These are phyloP conservation scores for Marsdenia floribunda DNA, from an alignment of 257 asterid genomes.

Conservation along the genomic window DNA sequence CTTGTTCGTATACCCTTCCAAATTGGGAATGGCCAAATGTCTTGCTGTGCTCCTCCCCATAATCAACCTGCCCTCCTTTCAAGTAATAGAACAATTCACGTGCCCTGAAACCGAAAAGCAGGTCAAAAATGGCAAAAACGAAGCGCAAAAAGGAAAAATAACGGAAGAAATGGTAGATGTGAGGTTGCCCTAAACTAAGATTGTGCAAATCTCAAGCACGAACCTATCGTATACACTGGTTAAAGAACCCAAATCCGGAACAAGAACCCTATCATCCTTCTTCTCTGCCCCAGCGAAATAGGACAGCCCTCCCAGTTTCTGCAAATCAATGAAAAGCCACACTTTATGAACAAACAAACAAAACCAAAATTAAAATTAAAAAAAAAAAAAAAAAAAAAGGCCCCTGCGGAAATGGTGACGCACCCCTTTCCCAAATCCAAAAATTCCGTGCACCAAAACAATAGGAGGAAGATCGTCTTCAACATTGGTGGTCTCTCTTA, in stretches of 20 bases:
- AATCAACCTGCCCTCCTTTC: slow-evolving; percentile 95
- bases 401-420: slow-evolving; percentile 3
- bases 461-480: slow-evolving; percentile 79
- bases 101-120: slow-evolving; percentile 55
- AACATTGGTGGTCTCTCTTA: slow-evolving; percentile 23
- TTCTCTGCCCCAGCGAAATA: slow-evolving; percentile 97
- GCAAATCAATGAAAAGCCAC: slow-evolving; percentile 19
- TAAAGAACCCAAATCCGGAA: slow-evolving; percentile 88
- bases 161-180: neutral
- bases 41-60: slow-evolving; percentile 93
- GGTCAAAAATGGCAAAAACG: slow-evolving; percentile 20
- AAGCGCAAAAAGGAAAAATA: slow-evolving; percentile 4
- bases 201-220: slow-evolving; percentile 12
- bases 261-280: slow-evolving; percentile 95
- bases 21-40: slow-evolving; percentile 81
- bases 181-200: neutral
- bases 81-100: slow-evolving; percentile 89
- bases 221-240: slow-evolving; percentile 81
- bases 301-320: slow-evolving; percentile 90
- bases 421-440: slow-evolving; percentile 99
- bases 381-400: neutral
- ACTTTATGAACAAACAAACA: neutral
- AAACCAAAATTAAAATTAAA: neutral
- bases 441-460: slow-evolving; percentile 89
- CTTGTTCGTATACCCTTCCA: slow-evolving; percentile 71